Evolutionary conservation across 2,329 filamentous ascomycete species (phyloP).

Genomic region (Rhytidhysteron rufulum): DNA sequence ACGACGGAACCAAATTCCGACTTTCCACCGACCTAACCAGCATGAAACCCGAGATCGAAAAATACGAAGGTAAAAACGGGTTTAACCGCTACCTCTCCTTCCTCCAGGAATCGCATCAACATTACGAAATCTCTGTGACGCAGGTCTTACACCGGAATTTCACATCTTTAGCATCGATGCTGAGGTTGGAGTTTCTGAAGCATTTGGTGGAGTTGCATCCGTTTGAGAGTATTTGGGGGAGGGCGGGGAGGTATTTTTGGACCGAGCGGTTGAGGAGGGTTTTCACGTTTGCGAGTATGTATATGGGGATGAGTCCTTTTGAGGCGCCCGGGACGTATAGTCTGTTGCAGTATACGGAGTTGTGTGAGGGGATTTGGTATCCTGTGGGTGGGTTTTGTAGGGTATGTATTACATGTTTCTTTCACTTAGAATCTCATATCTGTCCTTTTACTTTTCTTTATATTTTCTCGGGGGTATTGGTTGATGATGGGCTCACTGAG

Average conservation of each 20-base stretch:
- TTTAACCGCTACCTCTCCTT: constrained; percentile 67
- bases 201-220: constrained; percentile 62
- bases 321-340: constrained; percentile 72
- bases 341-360: constrained; percentile 69
- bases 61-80: constrained; percentile 68
- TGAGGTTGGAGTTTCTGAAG: constrained; percentile 55
- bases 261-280: constrained; percentile 65
- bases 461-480: too few species aligned
- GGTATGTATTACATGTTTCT: constrained; percentile 32
- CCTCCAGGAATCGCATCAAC: constrained; percentile 62
- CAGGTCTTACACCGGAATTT: constrained; percentile 69
- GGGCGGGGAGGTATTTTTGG: constrained; percentile 65
- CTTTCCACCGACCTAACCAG: constrained; percentile 64
- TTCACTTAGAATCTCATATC: neutral
- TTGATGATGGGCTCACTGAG: too few species aligned
- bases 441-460: neutral
- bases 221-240: constrained; percentile 65
- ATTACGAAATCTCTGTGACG: constrained; percentile 65
- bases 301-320: constrained; percentile 77
- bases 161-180: constrained; percentile 54
- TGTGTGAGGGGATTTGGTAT: constrained; percentile 75
- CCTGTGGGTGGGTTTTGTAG: constrained; percentile 67
- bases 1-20: constrained; percentile 61
- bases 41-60: constrained; percentile 70
- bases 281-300: constrained; percentile 78